phyloP scores from a whole-genome alignment of 306 rosid species.

The Cicer pinnatifidum region DNA sequence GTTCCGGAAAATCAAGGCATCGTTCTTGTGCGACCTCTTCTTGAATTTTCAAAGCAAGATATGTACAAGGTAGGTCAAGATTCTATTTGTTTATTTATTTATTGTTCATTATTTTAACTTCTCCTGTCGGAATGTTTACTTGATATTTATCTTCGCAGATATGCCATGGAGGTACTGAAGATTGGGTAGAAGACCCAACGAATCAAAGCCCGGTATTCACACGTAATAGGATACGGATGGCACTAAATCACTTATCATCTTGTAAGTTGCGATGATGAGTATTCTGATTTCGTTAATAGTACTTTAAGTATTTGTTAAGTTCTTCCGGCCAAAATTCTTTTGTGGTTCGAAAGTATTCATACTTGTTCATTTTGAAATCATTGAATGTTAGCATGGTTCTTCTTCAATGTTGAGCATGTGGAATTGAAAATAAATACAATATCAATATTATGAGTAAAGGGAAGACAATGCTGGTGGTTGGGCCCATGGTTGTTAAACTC shows the following conservation, averaged over 20 bases:
- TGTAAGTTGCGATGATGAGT: constrained; percentile 56
- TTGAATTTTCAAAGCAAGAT: constrained; percentile 84
- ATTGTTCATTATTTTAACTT: constrained; percentile 10
- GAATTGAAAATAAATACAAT: too few relatives aligned
- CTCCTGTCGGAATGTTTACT: constrained; percentile 23
- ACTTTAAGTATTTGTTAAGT: neutral
- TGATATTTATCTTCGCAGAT: constrained; percentile 55
- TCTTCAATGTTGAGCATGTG: too few relatives aligned
- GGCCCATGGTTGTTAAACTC: too few relatives aligned
- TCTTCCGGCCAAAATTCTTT: neutral
- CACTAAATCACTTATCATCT: constrained; percentile 59
- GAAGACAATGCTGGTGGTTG: too few relatives aligned
- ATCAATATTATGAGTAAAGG: too few relatives aligned
- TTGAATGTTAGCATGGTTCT: neutral
- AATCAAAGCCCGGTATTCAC: constrained; percentile 73
- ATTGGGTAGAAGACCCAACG: constrained; percentile 96
- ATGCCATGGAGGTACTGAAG: constrained; percentile 66
- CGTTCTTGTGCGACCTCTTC: constrained; percentile 86
- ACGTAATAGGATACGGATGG: constrained; percentile 84
- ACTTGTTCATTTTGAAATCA: neutral
- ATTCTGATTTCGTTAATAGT: constrained; percentile 9
- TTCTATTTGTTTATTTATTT: constrained; percentile 1
- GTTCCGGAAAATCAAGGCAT: constrained; percentile 55
- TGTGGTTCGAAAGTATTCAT: neutral
- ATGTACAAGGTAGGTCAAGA: constrained; percentile 73